Evolutionary conservation across 345 rosid species (phyloP).

Genomic region (Citrus inodora): DNA sequence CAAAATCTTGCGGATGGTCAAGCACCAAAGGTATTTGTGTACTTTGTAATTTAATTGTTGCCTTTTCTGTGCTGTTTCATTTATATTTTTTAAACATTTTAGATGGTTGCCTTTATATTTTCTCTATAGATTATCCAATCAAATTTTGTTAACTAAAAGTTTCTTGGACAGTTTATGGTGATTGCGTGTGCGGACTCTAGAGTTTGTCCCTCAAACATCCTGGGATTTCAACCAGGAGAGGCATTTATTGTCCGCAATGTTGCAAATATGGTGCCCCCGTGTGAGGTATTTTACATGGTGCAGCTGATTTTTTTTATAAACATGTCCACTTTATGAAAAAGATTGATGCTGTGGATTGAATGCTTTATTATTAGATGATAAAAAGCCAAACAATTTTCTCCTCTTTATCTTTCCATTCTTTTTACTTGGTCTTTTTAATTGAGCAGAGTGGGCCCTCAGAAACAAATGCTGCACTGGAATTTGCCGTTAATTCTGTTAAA

Average conservation of each 20-base stretch:
- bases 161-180: constrained; percentile 77
- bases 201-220: constrained; percentile 83
- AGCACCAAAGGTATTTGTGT: constrained; percentile 63
- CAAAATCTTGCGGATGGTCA: constrained; percentile 65
- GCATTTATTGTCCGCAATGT: constrained; percentile 90
- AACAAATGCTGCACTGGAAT: constrained; percentile 92
- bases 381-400: not conserved
- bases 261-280: constrained; percentile 83
- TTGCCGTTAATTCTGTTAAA: constrained; percentile 75
- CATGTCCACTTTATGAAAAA: not conserved
- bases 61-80: not conserved
- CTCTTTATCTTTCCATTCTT: not conserved
- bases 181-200: constrained; percentile 98
- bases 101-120: not conserved
- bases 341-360: not conserved
- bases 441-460: constrained; percentile 58
- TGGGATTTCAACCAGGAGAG: constrained; percentile 98
- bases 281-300: constrained; percentile 51
- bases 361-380: not conserved
- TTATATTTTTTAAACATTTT: not conserved
- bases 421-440: constrained; percentile 17
- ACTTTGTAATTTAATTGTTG: not conserved
- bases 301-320: not conserved
- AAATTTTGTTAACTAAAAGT: constrained; percentile 21
- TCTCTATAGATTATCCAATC: constrained; percentile 1